These are phyloP conservation scores for Venturia nashicola DNA, from an alignment of 2,329 filamentous ascomycete genomes.

Conservation along the genomic window DNA sequence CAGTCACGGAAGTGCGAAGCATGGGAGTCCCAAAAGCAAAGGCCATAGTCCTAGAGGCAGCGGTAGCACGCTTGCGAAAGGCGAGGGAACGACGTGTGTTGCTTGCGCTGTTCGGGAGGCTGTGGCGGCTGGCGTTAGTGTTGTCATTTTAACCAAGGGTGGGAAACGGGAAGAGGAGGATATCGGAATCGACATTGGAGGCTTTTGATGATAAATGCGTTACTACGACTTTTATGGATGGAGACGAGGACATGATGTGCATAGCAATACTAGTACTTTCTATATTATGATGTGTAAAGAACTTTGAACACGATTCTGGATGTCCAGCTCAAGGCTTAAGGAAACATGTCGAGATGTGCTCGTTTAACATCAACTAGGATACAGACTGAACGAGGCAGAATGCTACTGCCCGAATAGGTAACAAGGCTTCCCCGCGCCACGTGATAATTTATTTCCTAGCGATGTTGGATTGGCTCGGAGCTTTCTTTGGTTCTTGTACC, in stretches of 20 bases:
- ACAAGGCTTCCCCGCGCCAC: neutral
- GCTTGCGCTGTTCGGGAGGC: slow-evolving; percentile 64
- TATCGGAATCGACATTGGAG: slow-evolving; percentile 7
- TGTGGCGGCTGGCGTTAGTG: slow-evolving; percentile 59
- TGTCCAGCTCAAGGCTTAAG: neutral
- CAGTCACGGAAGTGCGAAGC: neutral
- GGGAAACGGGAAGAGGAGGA: slow-evolving; percentile 33
- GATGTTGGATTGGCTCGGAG: neutral
- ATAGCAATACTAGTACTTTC: neutral
- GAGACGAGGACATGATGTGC: neutral
- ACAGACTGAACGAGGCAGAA: neutral
- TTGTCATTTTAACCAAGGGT: slow-evolving; percentile 50
- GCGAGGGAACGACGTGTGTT: slow-evolving; percentile 44
- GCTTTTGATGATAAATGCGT: slow-evolving; percentile 1
- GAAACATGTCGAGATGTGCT: neutral
- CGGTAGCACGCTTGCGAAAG: neutral
- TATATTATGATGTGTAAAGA: neutral
- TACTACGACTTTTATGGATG: neutral
- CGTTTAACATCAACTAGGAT: neutral
- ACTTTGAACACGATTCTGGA: neutral
- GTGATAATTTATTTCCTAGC: neutral
- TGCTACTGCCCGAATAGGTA: neutral
- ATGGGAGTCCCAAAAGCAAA: neutral
- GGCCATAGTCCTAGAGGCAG: neutral
- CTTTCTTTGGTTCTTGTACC: neutral